phyloP scores from a whole-genome alignment of 1,139 yeast species.

The Eremothecium cymbalariae region DNA sequence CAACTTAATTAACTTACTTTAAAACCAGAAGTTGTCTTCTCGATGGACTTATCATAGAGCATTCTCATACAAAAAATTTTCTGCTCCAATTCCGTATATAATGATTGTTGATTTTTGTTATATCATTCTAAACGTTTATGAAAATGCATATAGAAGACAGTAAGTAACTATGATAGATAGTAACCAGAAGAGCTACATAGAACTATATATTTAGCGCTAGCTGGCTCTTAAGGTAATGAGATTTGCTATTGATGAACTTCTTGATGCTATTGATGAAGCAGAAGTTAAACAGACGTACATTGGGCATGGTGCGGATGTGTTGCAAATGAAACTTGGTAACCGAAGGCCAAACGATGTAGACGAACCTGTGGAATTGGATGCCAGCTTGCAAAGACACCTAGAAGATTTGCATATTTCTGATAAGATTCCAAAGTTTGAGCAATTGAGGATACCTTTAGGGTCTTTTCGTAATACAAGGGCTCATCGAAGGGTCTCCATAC shows the following conservation, averaged over 20 bases:
- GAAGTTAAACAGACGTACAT: conserved; percentile 16
- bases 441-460: not conserved
- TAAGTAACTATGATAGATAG: no score
- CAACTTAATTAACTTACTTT: no score
- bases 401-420: conserved; percentile 12
- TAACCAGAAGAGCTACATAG: no score
- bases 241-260: conserved; percentile 17
- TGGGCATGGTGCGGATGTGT: conserved; percentile 16
- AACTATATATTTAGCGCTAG: no score
- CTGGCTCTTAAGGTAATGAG: no score
- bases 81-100: not conserved
- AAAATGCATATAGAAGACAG: no score
- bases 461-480: not conserved
- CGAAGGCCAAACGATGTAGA: conserved; percentile 3
- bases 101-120: conserved; percentile 1
- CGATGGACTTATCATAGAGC: no score
- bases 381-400: conserved; percentile 12
- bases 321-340: conserved; percentile 16
- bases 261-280: conserved; percentile 11
- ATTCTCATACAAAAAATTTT: no score
- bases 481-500: not conserved
- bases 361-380: conserved; percentile 10
- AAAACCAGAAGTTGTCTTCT: no score
- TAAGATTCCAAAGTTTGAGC: conserved; percentile 9
- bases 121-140: conserved; percentile 3